These are phyloP conservation scores for Ceratocystis variospora DNA, from an alignment of 2,329 filamentous ascomycete genomes.

Conservation along the genomic window DNA sequence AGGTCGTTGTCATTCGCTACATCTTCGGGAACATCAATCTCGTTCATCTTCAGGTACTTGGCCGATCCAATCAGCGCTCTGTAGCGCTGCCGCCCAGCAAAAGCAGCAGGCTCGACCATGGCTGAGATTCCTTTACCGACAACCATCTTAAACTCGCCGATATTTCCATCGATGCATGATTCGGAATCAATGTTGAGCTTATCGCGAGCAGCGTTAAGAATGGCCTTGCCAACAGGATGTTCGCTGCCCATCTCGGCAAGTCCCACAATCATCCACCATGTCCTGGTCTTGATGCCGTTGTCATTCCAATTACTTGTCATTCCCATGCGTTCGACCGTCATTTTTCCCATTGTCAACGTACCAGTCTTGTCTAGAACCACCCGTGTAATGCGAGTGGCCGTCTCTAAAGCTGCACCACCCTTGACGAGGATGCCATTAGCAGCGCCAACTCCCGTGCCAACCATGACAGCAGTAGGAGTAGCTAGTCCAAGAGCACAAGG, in stretches of 20 bases:
- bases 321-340: conserved; percentile 68
- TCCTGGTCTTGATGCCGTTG: conserved; percentile 50
- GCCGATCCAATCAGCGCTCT: conserved; percentile 74
- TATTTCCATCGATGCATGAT: conserved; percentile 63
- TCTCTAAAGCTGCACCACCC: conserved; percentile 82
- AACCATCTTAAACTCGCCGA: conserved; percentile 69
- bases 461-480: conserved; percentile 96
- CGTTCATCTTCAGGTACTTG: conserved; percentile 57
- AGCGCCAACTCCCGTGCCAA: conserved; percentile 91
- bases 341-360: conserved; percentile 85
- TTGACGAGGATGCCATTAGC: conserved; percentile 97
- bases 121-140: conserved; percentile 80
- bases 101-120: conserved; percentile 51
- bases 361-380: conserved; percentile 94
- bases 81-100: conserved; percentile 46
- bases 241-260: conserved; percentile 94
- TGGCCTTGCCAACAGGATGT: conserved; percentile 86
- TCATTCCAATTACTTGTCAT: conserved; percentile 56
- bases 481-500: conserved; percentile 92
- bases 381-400: conserved; percentile 75
- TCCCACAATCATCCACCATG: conserved; percentile 95
- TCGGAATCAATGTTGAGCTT: conserved; percentile 61
- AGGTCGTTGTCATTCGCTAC: conserved; percentile 49
- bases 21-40: conserved; percentile 50
- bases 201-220: conserved; percentile 59